Conservation (phyloP, 352 stramenopile species). For the Aphanomyces astaci region DNA sequence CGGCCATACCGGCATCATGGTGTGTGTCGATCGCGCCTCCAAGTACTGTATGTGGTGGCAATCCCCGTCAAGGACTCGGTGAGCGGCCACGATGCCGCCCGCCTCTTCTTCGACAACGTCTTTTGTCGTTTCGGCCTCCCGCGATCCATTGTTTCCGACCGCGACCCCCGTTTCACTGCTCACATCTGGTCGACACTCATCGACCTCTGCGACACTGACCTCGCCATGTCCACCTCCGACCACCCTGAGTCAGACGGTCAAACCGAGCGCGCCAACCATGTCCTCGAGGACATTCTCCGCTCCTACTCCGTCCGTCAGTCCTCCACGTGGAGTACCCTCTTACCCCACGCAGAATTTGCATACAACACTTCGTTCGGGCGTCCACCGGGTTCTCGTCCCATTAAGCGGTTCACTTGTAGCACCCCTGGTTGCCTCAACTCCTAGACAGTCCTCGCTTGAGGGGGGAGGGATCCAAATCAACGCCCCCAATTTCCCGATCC, state of each 20-base stretch:
- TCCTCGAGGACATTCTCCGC: not conserved
- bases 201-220: constrained; percentile 18
- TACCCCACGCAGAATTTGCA: not conserved
- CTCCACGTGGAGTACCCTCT: not conserved
- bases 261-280: not conserved
- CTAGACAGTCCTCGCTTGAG: not conserved
- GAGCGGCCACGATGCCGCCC: constrained; percentile 6
- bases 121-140: constrained; percentile 15
- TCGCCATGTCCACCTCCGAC: constrained; percentile 19
- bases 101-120: constrained; percentile 20
- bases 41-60: not conserved
- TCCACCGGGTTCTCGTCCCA: not conserved
- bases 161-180: constrained; percentile 25
- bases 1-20: not conserved
- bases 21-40: constrained; percentile 1
- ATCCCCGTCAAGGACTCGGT: not conserved
- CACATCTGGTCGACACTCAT: constrained; percentile 24
- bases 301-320: not conserved
- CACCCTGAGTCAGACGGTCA: constrained; percentile 23
- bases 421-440: not conserved
- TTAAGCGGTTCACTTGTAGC: not conserved
- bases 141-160: constrained; percentile 21
- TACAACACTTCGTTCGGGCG: not conserved
- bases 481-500: not conserved
- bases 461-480: not conserved